Evolutionary conservation across 176 grass and related monocot genomes (phyloP).

Genomic region (Alloteropsis semialata): DNA sequence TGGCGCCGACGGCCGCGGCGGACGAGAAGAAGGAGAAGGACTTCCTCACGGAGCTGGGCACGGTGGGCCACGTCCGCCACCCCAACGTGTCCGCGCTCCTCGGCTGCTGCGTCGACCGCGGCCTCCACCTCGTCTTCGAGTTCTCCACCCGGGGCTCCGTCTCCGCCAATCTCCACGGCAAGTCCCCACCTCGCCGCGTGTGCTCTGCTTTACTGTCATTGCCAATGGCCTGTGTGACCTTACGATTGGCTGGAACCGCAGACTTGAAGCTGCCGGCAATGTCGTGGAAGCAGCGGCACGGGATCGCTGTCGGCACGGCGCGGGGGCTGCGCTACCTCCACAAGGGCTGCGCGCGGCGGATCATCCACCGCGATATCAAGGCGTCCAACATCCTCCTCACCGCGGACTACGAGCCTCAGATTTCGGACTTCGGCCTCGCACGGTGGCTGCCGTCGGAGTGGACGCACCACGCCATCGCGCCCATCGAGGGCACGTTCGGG

Average conservation of each 20-base stretch:
- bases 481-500: constrained; percentile 97
- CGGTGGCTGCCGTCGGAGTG: constrained; percentile 92
- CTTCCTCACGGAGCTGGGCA: constrained; percentile 88
- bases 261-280: constrained; percentile 65
- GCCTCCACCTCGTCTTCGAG: constrained; percentile 80
- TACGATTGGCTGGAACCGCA: neutral
- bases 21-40: constrained; percentile 92
- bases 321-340: constrained; percentile 81
- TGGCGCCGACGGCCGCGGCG: constrained; percentile 40
- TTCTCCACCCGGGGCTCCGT: constrained; percentile 79
- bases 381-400: constrained; percentile 84
- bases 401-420: constrained; percentile 73
- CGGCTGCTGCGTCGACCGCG: constrained; percentile 86
- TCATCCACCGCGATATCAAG: constrained; percentile 95
- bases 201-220: neutral
- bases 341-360: constrained; percentile 80
- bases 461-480: constrained; percentile 84
- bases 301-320: constrained; percentile 69
- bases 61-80: constrained; percentile 79
- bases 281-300: constrained; percentile 66
- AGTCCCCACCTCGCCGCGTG: neutral
- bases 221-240: neutral
- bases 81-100: constrained; percentile 75
- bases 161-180: constrained; percentile 90
- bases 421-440: constrained; percentile 94